A percentile compares a stretch with the other conserved stretches of the same genome.
phyloP scores from a whole-genome alignment of 2,329 filamentous ascomycete species.

The Pyrenochaeta sp. region DNA sequence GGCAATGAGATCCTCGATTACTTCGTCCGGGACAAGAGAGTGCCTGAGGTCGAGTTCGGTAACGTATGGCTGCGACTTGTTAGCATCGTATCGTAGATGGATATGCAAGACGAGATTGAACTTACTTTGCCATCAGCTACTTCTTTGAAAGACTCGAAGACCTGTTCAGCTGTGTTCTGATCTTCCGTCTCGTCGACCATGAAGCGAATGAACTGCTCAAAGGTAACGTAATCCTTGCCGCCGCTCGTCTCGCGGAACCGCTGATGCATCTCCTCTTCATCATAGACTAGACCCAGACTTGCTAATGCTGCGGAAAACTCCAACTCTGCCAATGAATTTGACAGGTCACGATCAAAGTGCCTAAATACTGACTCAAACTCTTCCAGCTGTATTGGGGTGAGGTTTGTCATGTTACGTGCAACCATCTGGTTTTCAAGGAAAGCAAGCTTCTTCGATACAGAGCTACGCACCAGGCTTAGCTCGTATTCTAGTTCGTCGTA shows the following conservation, averaged over 20 bases:
- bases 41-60: constrained; percentile 97
- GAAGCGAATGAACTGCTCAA: constrained; percentile 98
- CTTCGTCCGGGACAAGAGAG: constrained; percentile 93
- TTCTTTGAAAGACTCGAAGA: constrained; percentile 96
- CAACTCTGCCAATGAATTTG: constrained; percentile 88
- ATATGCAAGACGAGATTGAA: constrained; percentile 7
- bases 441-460: constrained; percentile 92
- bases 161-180: constrained; percentile 97
- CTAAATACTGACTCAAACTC: constrained; percentile 99
- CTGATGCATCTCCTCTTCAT: constrained; percentile 97
- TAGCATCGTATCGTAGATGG: constrained; percentile 8
- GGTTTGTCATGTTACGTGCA: constrained; percentile 96
- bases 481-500: constrained; percentile 97
- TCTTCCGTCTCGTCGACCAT: constrained; percentile 99
- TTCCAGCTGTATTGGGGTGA: constrained; percentile 96
- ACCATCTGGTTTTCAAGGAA: constrained; percentile 99
- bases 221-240: constrained; percentile 82
- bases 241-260: constrained; percentile 89
- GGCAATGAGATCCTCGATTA: constrained; percentile 89
- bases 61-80: constrained; percentile 75
- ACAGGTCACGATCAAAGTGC: constrained; percentile 94
- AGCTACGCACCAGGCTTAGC: constrained; percentile 86
- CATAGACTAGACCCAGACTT: constrained; percentile 94
- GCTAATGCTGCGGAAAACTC: constrained; percentile 96
- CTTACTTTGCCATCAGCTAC: constrained; percentile 91